phyloP scores from a whole-genome alignment of 148 eudicot genomes.

The Fagopyrum tataricum region DNA sequence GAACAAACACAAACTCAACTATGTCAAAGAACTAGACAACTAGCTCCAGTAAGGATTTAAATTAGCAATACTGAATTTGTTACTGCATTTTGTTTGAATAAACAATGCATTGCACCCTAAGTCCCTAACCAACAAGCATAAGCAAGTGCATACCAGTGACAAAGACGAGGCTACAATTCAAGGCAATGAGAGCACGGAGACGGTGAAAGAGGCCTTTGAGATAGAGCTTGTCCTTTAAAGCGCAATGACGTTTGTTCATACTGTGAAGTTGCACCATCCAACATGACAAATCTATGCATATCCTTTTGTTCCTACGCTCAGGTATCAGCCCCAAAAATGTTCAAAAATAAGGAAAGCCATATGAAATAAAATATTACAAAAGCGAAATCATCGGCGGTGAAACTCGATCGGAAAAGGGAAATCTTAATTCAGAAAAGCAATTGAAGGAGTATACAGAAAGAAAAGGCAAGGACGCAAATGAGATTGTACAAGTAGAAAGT shows the following conservation, averaged over 20 bases:
- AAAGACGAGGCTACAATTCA: slow-evolving; percentile 80
- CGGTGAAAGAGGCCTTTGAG: slow-evolving; percentile 88
- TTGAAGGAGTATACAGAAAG: background rate
- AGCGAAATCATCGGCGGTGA: background rate
- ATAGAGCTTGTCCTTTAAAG: slow-evolving; percentile 70
- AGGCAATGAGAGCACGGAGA: slow-evolving; percentile 82
- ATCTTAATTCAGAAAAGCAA: background rate
- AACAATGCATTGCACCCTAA: background rate
- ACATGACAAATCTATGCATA: slow-evolving; percentile 88
- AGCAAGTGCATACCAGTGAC: slow-evolving; percentile 51
- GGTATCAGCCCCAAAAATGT: background rate
- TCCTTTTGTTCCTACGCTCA: slow-evolving; percentile 75
- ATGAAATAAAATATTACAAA: background rate
- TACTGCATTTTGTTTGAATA: background rate
- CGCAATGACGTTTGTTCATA: slow-evolving; percentile 58
- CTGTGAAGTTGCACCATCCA: slow-evolving; percentile 94
- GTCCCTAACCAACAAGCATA: slow-evolving; percentile 1
- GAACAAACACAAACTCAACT: background rate
- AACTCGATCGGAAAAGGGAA: background rate
- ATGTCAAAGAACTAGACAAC: background rate
- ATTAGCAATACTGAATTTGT: background rate
- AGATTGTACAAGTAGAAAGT: slow-evolving; percentile 5
- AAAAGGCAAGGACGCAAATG: background rate
- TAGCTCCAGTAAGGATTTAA: background rate
- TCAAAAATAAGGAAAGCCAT: background rate